phyloP scores from a whole-genome alignment of 2,329 filamentous ascomycete species.

The Chaetomium sp. region DNA sequence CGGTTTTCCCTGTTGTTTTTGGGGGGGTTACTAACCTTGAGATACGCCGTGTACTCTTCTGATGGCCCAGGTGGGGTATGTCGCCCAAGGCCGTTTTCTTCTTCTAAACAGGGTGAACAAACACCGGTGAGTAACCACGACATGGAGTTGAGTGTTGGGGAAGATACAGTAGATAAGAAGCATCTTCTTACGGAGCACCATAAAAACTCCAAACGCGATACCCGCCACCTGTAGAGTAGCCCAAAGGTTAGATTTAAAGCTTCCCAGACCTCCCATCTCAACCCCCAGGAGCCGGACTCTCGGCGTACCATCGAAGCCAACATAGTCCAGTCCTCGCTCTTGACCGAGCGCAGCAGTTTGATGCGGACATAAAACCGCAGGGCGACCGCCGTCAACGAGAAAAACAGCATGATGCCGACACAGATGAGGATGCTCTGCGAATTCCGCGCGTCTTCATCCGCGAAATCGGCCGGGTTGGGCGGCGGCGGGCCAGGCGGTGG shows the following conservation, averaged over 20 bases:
- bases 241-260: too few relatives aligned
- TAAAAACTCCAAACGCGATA: too few relatives aligned
- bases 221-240: too few relatives aligned
- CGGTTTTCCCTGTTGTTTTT: too few relatives aligned
- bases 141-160: too few relatives aligned
- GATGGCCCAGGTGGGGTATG: neutral
- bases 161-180: too few relatives aligned
- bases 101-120: neutral
- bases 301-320: conserved; percentile 6
- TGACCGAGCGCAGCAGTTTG: conserved; percentile 5
- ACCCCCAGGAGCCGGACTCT: too few relatives aligned
- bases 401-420: neutral
- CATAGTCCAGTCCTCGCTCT: conserved; percentile 14
- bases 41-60: neutral
- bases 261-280: too few relatives aligned
- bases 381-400: neutral
- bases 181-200: too few relatives aligned
- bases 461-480: neutral
- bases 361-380: conserved; percentile 13
- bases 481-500: too few relatives aligned
- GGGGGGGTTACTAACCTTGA: neutral
- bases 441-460: neutral
- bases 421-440: neutral
- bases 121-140: too few relatives aligned
- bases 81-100: conserved; percentile 1